Evolutionary conservation across 1,139 yeast species (phyloP).

Genomic region (Candida neerlandica): DNA sequence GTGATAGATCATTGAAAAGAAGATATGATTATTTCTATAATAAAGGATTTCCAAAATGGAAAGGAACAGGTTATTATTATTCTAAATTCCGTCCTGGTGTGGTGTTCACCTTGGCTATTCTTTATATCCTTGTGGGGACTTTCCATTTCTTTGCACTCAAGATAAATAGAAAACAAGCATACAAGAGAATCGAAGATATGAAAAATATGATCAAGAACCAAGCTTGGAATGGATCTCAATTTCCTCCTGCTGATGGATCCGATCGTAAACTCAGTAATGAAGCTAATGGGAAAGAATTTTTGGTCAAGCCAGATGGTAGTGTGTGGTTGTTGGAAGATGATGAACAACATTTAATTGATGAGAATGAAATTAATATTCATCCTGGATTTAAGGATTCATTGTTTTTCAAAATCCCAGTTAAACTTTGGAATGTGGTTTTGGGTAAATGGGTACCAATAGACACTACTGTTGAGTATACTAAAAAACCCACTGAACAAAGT

Average conservation of each 20-base stretch:
- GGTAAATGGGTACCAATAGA: constrained; percentile 41
- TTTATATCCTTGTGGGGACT: constrained; percentile 51
- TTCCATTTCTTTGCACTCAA: constrained; percentile 62
- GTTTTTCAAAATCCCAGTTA: constrained; percentile 48
- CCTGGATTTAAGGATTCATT: constrained; percentile 60
- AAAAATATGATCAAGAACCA: constrained; percentile 52
- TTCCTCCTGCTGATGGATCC: constrained; percentile 51
- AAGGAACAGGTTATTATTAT: constrained; percentile 54
- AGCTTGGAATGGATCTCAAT: constrained; percentile 62
- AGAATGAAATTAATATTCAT: constrained; percentile 37
- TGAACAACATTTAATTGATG: constrained; percentile 33
- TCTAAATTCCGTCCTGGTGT: constrained; percentile 65
- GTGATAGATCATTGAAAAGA: constrained; percentile 61
- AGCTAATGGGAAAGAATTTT: constrained; percentile 55
- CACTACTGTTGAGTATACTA: constrained; percentile 23
- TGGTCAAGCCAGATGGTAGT: constrained; percentile 69
- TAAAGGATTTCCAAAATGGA: constrained; percentile 87
- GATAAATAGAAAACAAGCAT: constrained; percentile 62
- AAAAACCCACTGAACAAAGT: constrained; percentile 14
- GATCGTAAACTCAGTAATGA: constrained; percentile 42
- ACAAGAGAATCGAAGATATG: constrained; percentile 55
- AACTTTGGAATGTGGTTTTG: constrained; percentile 46
- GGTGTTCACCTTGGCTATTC: constrained; percentile 49
- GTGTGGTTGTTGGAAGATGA: constrained; percentile 64
- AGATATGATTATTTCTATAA: constrained; percentile 83